Evolutionary conservation across 2,329 filamentous ascomycete genomes (phyloP), one percentile per base, ranked within the genome.

Genomic region (Curvularia verruculosa): DNA sequence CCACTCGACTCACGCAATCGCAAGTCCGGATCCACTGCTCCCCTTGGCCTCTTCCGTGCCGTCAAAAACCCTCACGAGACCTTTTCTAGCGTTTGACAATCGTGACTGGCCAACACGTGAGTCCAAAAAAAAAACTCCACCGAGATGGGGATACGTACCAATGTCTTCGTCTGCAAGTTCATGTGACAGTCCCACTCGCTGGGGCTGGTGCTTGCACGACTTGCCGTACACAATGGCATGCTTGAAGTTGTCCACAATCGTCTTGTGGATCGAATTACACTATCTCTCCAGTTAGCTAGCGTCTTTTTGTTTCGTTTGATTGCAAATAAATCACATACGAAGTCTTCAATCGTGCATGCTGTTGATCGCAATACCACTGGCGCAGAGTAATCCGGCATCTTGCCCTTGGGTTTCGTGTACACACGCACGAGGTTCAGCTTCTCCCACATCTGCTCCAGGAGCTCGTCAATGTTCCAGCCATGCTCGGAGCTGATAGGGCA

Each of bases 391-490:
- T 99, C 95, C 15, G 95, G 95, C 78, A 92, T 84, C 77, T 89
- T 92, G 61, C 95, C 95, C 82, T 99, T 98, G 59, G 95, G 95
- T 81, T 99, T 99, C 56, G 95, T 99, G 81, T 99, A 99, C 44
- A 99, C 90, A 69, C 95, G 87, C 68, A 91, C 88, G 59, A 99
- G 84, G 72, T 90, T 91, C 69, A 99, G 85, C 79, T 96, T 96
- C 55, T 97, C 93, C 95, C 95, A 98, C 95, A 98, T 98, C 76
- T 89, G 87, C 80, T 98, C 95, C 82, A 99, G 85, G 64, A 99
- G 81, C 81, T 99, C 95, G 75, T 99, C 95, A 60, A 99, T 80
- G 78, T 99, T 99, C 95, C 95, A 99, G 54, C 95, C 95, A 74
- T 82, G 81, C 80, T 99, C 95, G 29, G 94, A 95, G 75, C 93